phyloP scores from a whole-genome alignment of 23 red algal species.

The Gracilaria caudata region DNA sequence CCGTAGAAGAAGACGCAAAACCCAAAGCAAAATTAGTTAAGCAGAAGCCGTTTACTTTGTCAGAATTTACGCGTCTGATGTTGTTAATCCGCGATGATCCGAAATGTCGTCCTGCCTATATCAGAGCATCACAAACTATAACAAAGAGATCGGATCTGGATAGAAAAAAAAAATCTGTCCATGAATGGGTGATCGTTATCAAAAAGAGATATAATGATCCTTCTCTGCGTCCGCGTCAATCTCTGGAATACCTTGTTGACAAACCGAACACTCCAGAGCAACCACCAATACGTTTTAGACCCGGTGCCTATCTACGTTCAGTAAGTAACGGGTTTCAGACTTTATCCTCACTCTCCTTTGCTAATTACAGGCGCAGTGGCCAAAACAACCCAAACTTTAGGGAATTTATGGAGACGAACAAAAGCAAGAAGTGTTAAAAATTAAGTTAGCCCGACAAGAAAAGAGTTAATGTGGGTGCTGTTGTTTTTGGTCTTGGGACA shows the following conservation, averaged over 20 bases:
- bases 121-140: background rate
- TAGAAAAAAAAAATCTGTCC: background rate
- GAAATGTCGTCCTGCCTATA: background rate
- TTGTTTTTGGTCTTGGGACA: too few relatives aligned
- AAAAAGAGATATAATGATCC: conserved; percentile 11
- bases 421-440: background rate
- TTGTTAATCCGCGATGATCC: background rate
- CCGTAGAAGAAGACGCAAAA: too few relatives aligned
- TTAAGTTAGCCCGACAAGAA: background rate
- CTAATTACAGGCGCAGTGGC: background rate
- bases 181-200: conserved; percentile 17
- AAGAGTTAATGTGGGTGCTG: too few relatives aligned
- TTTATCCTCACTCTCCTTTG: background rate
- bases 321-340: background rate
- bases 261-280: background rate
- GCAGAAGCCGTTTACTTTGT: too few relatives aligned
- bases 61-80: too few relatives aligned
- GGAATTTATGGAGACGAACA: background rate
- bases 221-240: background rate
- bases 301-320: background rate
- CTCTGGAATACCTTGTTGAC: conserved; percentile 8
- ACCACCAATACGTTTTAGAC: background rate
- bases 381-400: conserved; percentile 1
- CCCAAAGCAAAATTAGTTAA: background rate
- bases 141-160: background rate